Percentiles rank a stretch among this genome's conserved stretches.
These are phyloP conservation scores for Fraxinus angustifolia DNA, from an alignment of 305 asterid species.

Conservation along the genomic window DNA sequence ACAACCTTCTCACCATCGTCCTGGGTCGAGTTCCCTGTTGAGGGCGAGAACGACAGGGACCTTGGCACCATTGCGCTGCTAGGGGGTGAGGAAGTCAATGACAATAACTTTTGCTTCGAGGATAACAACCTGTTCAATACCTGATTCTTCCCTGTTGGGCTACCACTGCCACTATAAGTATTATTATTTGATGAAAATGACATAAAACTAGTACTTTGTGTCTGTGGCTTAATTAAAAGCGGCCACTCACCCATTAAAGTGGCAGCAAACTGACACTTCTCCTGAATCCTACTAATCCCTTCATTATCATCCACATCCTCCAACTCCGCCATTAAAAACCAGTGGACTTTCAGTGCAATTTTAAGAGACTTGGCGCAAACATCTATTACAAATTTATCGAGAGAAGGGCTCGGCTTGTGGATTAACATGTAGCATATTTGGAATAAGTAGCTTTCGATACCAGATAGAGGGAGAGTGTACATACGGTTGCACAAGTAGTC, in stretches of 20 bases:
- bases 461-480: constrained; percentile 81
- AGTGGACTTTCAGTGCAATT: constrained; percentile 78
- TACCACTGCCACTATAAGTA: constrained; percentile 29
- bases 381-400: constrained; percentile 84
- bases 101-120: constrained; percentile 70
- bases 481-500: constrained; percentile 86
- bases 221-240: constrained; percentile 62
- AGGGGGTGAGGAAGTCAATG: constrained; percentile 72
- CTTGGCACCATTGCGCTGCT: constrained; percentile 35
- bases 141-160: constrained; percentile 66
- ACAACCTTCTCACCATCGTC: constrained; percentile 49
- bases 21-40: constrained; percentile 46
- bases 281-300: constrained; percentile 87
- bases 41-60: constrained; percentile 52
- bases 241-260: constrained; percentile 94
- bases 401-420: constrained; percentile 90
- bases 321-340: constrained; percentile 91
- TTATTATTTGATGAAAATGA: constrained; percentile 24
- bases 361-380: constrained; percentile 69
- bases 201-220: constrained; percentile 36
- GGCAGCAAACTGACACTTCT: constrained; percentile 89
- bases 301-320: constrained; percentile 88
- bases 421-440: constrained; percentile 85
- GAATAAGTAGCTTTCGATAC: constrained; percentile 82
- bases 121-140: constrained; percentile 71